phyloP scores from a whole-genome alignment of 2,329 filamentous ascomycete genomes.

The Onygena corvina region DNA sequence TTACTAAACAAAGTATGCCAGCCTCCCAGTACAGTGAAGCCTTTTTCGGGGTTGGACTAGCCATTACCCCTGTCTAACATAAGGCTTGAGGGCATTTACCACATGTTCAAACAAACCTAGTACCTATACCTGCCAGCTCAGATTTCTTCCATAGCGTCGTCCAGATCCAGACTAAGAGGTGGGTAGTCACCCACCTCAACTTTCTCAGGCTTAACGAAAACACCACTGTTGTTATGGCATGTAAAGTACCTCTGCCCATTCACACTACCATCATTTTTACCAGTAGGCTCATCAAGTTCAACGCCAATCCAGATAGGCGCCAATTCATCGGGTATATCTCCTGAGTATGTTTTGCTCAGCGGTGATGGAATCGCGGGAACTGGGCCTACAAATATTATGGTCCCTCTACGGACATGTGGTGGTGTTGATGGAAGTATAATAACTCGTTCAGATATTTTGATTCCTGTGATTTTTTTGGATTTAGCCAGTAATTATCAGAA shows the following conservation, averaged over 20 bases:
- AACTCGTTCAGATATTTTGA: constrained; percentile 34
- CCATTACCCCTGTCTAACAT: background rate
- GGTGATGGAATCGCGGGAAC: constrained; percentile 30
- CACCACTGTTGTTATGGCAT: constrained; percentile 43
- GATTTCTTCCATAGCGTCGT: constrained; percentile 48
- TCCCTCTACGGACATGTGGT: constrained; percentile 34
- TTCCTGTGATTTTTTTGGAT: constrained; percentile 26
- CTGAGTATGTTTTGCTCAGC: constrained; percentile 17
- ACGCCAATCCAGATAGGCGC: constrained; percentile 46
- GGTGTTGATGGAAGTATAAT: constrained; percentile 33
- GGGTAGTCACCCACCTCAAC: constrained; percentile 51
- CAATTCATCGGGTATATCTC: constrained; percentile 16
- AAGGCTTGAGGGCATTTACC: background rate
- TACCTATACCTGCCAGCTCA: constrained; percentile 17
- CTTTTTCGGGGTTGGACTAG: too few species aligned
- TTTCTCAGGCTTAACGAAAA: constrained; percentile 51
- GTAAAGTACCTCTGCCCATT: constrained; percentile 44
- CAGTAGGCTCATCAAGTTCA: constrained; percentile 50
- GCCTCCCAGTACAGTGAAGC: too few species aligned
- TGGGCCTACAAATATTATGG: constrained; percentile 32
- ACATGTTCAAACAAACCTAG: background rate
- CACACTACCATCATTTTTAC: constrained; percentile 50
- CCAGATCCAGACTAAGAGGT: constrained; percentile 39
- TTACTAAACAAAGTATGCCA: too few species aligned
- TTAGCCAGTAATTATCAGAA: background rate